Evolutionary conservation across 192 early-diverging fungal species (phyloP), one percentile per base, ranked within the genome.

Genomic region (Phlyctochytrium arcticum): DNA sequence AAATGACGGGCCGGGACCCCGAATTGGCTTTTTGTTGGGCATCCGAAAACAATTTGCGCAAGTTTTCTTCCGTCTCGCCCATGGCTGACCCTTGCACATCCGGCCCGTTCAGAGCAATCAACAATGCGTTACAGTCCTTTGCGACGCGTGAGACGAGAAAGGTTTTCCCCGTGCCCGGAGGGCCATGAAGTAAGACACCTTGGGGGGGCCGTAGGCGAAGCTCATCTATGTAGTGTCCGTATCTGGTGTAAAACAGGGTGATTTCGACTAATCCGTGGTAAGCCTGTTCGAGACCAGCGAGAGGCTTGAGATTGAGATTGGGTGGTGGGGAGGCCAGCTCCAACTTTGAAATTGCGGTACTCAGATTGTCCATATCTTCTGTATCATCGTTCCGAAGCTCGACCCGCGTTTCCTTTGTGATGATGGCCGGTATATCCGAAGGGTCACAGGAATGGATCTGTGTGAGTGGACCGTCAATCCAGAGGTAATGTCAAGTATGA

Each of bases 91-190:
- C 89, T 70, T 89, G 81, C 0, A 98, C 72, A 31, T 95, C 93
- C 0, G 91, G 83, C 0, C 96, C 94, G 55, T 91, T 80, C 31
- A 98, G 80, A 0, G 80, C 62, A 50, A 93, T 80, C 76, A 95
- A 69, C n/a, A 75, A 75, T n/a, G 91, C 88, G 5, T 62, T 54
- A 54, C 88, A 93, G 0, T 67, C 70, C 21, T 75, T 69, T 26
- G 92, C 83, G 9, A 95, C 75, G 3, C 76, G 75, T 2, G 79
- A 74, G 1, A 97, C 95, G 4, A 97, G 71, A 24, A 84, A 82
- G 3, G 96, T 98, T 60, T 98, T 98, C 21, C 96, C 96, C 2
- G 95, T 91, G 26, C 96, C 96, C 0, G 96, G 93, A 7, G 93
- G 92, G 1, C 96, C 96, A 67, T 95, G 89, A 0, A 98, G 68